Evolutionary conservation across 441 rosid genomes (phyloP).

Genomic region (Macaranga tanarius): DNA sequence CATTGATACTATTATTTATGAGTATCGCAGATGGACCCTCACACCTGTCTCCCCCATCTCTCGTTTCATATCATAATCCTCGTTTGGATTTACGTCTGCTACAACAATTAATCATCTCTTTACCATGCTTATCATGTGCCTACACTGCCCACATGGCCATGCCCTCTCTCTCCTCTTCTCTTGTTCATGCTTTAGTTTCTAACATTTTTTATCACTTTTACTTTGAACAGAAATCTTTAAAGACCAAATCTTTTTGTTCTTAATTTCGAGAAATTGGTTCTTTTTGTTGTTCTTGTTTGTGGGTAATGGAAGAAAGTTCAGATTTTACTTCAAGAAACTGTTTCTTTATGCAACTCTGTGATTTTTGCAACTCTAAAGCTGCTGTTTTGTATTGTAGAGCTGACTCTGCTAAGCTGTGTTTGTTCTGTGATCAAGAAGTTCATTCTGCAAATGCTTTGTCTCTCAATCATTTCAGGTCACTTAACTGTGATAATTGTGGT

Average conservation of each 20-base stretch:
- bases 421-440: slow-evolving; percentile 44
- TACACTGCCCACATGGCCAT: not conserved
- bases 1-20: not conserved
- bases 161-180: not conserved
- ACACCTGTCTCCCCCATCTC: not conserved
- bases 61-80: not conserved
- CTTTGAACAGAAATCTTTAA: no score
- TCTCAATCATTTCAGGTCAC: slow-evolving; percentile 43
- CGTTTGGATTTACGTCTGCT: not conserved
- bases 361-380: slow-evolving; percentile 37
- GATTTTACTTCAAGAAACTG: slow-evolving; percentile 13
- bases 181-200: not conserved
- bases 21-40: not conserved
- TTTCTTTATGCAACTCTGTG: slow-evolving; percentile 31
- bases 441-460: slow-evolving; percentile 54
- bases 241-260: no score
- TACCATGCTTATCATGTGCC: slow-evolving; percentile 20
- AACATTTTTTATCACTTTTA: not conserved
- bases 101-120: not conserved
- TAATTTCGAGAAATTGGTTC: no score
- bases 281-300: not conserved
- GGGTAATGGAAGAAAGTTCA: slow-evolving; percentile 17
- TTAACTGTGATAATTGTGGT: slow-evolving; percentile 43
- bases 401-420: slow-evolving; percentile 50
- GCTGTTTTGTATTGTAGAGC: slow-evolving; percentile 46